These are phyloP conservation scores for Aegilops speltoides DNA, from an alignment of 176 grass and related monocot genomes.

Conservation along the genomic window DNA sequence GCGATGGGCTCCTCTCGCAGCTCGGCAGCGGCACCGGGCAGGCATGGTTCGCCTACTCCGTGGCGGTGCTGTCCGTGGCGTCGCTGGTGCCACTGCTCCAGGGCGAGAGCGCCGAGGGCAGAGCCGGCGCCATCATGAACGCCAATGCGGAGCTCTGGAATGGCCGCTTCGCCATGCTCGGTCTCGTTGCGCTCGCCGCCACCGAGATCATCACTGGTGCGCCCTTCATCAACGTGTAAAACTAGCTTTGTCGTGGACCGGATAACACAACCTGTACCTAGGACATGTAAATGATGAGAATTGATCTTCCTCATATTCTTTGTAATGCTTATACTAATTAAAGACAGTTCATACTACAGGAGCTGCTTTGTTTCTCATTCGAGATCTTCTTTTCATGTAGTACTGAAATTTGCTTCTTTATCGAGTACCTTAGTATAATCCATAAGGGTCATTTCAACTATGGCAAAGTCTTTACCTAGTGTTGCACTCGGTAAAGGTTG, in stretches of 20 bases:
- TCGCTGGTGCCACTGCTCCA: constrained; percentile 59
- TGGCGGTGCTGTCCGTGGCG: constrained; percentile 43
- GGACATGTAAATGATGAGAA: not conserved
- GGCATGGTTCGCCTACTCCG: constrained; percentile 41
- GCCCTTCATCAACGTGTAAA: constrained; percentile 42
- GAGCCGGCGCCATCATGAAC: constrained; percentile 29
- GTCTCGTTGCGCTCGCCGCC: constrained; percentile 59
- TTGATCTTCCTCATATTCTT: too few species aligned
- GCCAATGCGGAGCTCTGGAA: constrained; percentile 80
- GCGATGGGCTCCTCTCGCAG: constrained; percentile 39
- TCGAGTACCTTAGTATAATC: too few species aligned
- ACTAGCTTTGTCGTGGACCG: not conserved
- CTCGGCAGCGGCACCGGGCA: constrained; percentile 27
- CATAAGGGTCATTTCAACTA: too few species aligned
- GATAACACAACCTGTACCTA: too few species aligned
- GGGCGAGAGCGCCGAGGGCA: constrained; percentile 40
- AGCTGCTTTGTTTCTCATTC: too few species aligned
- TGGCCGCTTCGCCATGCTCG: constrained; percentile 70
- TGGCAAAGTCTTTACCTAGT: too few species aligned
- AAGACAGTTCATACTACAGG: too few species aligned
- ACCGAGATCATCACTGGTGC: constrained; percentile 70
- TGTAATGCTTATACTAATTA: too few species aligned
- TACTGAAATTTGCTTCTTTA: too few species aligned
- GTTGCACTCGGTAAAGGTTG: too few species aligned
- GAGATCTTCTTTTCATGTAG: too few species aligned